phyloP scores from a whole-genome alignment of 768 basidiomycete species.

The Suillus luteus region DNA sequence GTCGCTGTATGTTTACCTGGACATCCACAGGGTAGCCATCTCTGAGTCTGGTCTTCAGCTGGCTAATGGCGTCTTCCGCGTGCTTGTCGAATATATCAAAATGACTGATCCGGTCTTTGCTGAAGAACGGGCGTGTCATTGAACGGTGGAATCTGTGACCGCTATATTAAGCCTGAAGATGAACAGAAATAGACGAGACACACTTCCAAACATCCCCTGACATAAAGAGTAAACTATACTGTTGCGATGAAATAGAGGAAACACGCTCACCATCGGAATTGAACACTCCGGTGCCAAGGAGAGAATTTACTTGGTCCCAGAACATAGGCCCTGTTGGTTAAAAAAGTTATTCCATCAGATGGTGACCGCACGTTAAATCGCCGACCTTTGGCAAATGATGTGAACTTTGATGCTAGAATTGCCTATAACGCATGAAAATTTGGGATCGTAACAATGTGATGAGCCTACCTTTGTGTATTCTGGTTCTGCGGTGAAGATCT shows the following conservation, averaged over 20 bases:
- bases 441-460: not conserved
- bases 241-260: not conserved
- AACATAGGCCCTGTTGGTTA: constrained; percentile 25
- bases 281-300: constrained; percentile 42
- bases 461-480: constrained; percentile 40
- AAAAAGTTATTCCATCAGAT: constrained; percentile 3
- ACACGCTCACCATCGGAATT: constrained; percentile 39
- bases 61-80: constrained; percentile 34
- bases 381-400: constrained; percentile 38
- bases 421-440: constrained; percentile 27
- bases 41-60: constrained; percentile 34
- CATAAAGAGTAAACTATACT: not conserved
- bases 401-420: constrained; percentile 40
- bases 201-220: constrained; percentile 43
- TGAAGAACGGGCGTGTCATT: constrained; percentile 47
- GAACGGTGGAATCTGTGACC: constrained; percentile 40
- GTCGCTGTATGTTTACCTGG: constrained; percentile 29
- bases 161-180: not conserved
- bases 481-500: constrained; percentile 43
- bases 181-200: constrained; percentile 1
- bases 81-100: constrained; percentile 44
- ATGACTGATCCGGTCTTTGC: constrained; percentile 39
- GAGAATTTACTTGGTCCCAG: constrained; percentile 25
- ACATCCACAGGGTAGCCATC: constrained; percentile 45
- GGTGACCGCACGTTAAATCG: constrained; percentile 9